phyloP scores from a whole-genome alignment of 371 early-diverging fungal species.

The Circinella minor region DNA sequence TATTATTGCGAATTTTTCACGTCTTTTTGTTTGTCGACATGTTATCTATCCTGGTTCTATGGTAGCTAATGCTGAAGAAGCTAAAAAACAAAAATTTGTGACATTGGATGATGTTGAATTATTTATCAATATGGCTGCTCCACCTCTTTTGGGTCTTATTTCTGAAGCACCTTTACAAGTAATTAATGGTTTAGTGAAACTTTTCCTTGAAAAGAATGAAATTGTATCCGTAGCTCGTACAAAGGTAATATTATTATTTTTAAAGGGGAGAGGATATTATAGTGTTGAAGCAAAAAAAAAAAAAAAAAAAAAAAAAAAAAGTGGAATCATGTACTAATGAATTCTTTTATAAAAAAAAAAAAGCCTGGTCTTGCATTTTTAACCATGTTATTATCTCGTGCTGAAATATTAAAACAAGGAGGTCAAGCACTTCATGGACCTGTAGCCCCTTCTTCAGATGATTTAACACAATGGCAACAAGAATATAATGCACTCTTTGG shows the following conservation, averaged over 20 bases:
- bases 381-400: constrained; percentile 89
- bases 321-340: too few species aligned
- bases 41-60: constrained; percentile 59
- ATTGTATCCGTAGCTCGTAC: constrained; percentile 82
- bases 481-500: constrained; percentile 80
- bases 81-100: constrained; percentile 43
- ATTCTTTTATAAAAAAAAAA: neutral
- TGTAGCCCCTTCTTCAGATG: constrained; percentile 63
- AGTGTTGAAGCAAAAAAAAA: too few species aligned
- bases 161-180: constrained; percentile 83
- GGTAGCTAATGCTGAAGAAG: constrained; percentile 56
- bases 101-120: constrained; percentile 72
- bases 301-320: too few species aligned
- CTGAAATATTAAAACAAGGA: constrained; percentile 87
- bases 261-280: too few species aligned
- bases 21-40: constrained; percentile 82
- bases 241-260: constrained; percentile 65
- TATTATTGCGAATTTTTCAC: constrained; percentile 81
- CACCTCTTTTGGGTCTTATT: constrained; percentile 79
- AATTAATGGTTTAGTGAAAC: constrained; percentile 75
- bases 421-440: constrained; percentile 63
- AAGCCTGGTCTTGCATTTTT: constrained; percentile 85
- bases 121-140: constrained; percentile 84
- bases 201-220: constrained; percentile 88
- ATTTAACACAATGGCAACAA: constrained; percentile 73